Percentiles rank a stretch among this genome's conserved stretches.
These are phyloP conservation scores for Passalora sequoiae DNA, from an alignment of 2,329 filamentous ascomycete genomes.

Conservation along the genomic window DNA sequence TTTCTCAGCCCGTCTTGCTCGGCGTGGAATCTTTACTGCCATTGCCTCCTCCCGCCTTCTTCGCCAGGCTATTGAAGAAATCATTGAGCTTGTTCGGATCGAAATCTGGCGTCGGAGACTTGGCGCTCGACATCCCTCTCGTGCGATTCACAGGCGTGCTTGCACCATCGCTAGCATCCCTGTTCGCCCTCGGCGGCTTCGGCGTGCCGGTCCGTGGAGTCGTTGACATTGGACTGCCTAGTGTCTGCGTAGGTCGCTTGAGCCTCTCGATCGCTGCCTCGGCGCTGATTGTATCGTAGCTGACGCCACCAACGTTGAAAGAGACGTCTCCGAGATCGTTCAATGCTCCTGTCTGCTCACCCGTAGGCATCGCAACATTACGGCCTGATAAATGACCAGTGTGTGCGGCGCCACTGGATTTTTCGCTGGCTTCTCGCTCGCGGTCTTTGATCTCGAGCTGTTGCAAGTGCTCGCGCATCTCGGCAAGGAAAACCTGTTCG, in stretches of 20 bases:
- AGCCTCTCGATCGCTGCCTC: slow-evolving; percentile 33
- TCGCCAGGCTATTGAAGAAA: slow-evolving; percentile 3
- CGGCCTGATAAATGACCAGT: slow-evolving; percentile 20
- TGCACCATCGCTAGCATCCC: slow-evolving; percentile 8
- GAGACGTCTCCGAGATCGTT: slow-evolving; percentile 31
- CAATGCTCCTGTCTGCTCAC: slow-evolving; percentile 35
- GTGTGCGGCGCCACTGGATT: slow-evolving; percentile 14
- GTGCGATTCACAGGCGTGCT: not conserved
- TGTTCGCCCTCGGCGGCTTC: slow-evolving; percentile 15
- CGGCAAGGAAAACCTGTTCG: slow-evolving; percentile 33
- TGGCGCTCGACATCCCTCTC: not conserved
- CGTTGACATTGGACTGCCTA: slow-evolving; percentile 9
- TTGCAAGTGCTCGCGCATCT: slow-evolving; percentile 56
- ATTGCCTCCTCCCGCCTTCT: slow-evolving; percentile 1
- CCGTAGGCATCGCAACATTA: slow-evolving; percentile 29
- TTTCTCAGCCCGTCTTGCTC: not conserved
- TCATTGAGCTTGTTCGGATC: slow-evolving; percentile 1
- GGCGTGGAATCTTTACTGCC: not conserved
- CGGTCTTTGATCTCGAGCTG: slow-evolving; percentile 64
- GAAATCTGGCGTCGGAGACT: slow-evolving; percentile 3
- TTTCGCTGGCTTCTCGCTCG: slow-evolving; percentile 43
- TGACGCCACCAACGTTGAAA: slow-evolving; percentile 97
- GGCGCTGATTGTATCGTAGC: slow-evolving; percentile 42
- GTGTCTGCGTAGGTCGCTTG: slow-evolving; percentile 20
- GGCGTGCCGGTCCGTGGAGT: slow-evolving; percentile 15